phyloP scores from a whole-genome alignment of 2,329 filamentous ascomycete species.

The Ceratocystis smalleyi region DNA sequence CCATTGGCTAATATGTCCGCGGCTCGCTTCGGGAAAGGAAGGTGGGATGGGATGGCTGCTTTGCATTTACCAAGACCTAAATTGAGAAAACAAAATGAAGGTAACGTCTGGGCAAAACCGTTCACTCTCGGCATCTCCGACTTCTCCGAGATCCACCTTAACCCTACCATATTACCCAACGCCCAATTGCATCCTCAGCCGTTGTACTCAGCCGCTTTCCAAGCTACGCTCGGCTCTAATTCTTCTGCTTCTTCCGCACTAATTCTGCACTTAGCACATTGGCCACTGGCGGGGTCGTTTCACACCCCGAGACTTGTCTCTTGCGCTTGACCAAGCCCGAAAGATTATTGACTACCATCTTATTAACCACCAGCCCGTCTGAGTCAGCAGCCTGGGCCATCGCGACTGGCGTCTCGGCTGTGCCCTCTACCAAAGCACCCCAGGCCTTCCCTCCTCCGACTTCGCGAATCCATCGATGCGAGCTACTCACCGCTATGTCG shows the following conservation, averaged over 20 bases:
- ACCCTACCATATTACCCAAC: background rate
- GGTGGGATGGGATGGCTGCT: background rate
- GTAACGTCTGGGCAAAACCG: background rate
- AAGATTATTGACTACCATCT: conserved; percentile 30
- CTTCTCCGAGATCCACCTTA: background rate
- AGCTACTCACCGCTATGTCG: conserved; percentile 47
- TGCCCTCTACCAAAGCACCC: conserved; percentile 6
- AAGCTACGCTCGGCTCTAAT: background rate
- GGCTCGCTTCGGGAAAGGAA: background rate
- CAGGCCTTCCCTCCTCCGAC: conserved; percentile 28
- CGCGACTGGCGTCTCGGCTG: conserved; percentile 15
- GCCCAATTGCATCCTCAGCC: background rate
- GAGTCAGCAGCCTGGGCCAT: conserved; percentile 6
- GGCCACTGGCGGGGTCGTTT: conserved; percentile 18
- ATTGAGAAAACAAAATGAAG: background rate
- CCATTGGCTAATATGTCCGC: background rate
- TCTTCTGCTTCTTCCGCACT: conserved; percentile 43
- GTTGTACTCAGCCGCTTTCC: background rate
- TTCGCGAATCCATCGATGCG: conserved; percentile 54
- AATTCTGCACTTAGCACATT: conserved; percentile 37
- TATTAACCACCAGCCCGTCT: background rate
- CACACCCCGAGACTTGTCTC: conserved; percentile 16
- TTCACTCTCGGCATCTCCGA: background rate
- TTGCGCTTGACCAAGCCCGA: conserved; percentile 35
- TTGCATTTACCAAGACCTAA: background rate